Conservation (phyloP, 2,329 filamentous ascomycete species). For the Taxawa tesnikishii region DNA sequence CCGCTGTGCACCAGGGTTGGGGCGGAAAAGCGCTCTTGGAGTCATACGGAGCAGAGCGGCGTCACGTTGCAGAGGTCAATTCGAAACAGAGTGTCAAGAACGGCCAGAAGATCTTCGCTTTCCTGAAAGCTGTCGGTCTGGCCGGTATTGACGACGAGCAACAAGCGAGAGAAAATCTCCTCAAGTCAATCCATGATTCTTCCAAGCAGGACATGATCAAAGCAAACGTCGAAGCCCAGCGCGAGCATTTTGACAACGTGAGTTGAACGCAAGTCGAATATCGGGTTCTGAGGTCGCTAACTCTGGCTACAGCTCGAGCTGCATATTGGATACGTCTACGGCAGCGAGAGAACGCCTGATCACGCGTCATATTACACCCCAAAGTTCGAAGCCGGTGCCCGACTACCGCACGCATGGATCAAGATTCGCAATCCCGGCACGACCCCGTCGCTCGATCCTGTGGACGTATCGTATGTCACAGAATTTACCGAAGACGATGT, state of each 20-base stretch:
- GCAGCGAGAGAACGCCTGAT: conserved; percentile 17
- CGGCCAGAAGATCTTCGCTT: conserved; percentile 28
- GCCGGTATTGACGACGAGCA: conserved; percentile 19
- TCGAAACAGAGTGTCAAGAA: conserved; percentile 33
- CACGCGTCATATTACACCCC: conserved; percentile 26
- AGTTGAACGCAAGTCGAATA: too few species aligned
- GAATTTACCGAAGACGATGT: too few species aligned
- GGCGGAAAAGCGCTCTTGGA: conserved; percentile 17
- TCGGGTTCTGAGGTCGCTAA: too few species aligned
- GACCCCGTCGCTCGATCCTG: too few species aligned
- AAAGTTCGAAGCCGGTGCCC: conserved; percentile 25
- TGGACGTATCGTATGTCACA: too few species aligned
- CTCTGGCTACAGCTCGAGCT: conserved; percentile 20
- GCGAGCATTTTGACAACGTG: conserved; percentile 30
- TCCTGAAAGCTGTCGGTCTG: conserved; percentile 27
- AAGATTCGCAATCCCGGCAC: too few species aligned
- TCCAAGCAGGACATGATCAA: conserved; percentile 19
- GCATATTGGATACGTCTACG: conserved; percentile 34
- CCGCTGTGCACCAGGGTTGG: conserved; percentile 22
- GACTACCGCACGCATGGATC: conserved; percentile 32
- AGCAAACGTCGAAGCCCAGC: conserved; percentile 22
- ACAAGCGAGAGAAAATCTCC: conserved; percentile 19
- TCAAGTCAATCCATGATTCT: conserved; percentile 17
- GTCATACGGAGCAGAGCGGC: conserved; percentile 25
- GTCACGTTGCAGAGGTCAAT: conserved; percentile 27